Evolutionary conservation across 345 rosid genomes (phyloP).

Genomic region (Diplotaxis tenuifolia): DNA sequence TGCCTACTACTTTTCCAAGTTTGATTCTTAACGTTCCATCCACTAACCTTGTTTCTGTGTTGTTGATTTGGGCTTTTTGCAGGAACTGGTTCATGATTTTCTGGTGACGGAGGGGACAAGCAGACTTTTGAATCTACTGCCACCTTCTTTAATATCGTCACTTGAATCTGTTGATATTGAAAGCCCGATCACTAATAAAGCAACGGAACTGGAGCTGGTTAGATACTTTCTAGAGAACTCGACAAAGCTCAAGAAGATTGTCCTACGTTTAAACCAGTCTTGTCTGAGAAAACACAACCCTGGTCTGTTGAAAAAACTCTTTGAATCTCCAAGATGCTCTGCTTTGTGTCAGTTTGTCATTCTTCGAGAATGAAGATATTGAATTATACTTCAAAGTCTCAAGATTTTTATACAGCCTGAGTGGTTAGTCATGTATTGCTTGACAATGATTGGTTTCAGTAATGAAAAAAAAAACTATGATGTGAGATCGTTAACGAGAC

Average conservation of each 20-base stretch:
- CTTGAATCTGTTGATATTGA: background rate
- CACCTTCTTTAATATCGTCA: conserved; percentile 2
- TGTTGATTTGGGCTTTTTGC: background rate
- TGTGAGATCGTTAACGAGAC: background rate
- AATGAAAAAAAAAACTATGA: background rate
- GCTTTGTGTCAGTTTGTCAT: conserved; percentile 14
- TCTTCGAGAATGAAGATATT: background rate
- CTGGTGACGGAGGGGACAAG: conserved; percentile 1
- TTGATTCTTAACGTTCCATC: background rate
- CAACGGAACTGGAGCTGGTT: conserved; percentile 19
- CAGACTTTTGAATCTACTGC: background rate
- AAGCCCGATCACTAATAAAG: conserved; percentile 1
- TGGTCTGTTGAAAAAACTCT: conserved; percentile 14
- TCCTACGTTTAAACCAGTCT: conserved; percentile 13
- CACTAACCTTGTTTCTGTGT: background rate
- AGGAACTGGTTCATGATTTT: conserved; percentile 8
- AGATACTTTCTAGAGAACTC: conserved; percentile 17
- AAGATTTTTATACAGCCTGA: background rate
- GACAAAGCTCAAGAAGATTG: conserved; percentile 3
- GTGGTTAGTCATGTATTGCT: background rate
- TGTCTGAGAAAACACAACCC: background rate
- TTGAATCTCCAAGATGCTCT: conserved; percentile 2
- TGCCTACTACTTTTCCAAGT: background rate
- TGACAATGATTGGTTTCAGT: background rate
- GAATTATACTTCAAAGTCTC: background rate